Evolutionary conservation across 2,329 filamentous ascomycete genomes (phyloP).

Genomic region (Colletotrichum acutatum): DNA sequence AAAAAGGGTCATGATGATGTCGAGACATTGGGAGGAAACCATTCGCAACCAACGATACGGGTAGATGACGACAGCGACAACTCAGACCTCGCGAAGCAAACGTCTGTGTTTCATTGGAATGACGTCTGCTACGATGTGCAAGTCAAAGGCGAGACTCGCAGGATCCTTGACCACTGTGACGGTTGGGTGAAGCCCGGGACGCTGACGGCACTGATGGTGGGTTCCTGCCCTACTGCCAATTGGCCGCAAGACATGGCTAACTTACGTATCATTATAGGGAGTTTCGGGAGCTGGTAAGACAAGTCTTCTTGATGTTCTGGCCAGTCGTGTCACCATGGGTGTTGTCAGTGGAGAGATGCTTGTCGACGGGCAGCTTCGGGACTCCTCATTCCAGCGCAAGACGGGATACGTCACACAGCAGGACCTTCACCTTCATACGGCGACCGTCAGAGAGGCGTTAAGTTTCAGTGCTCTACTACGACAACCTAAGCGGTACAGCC

Average conservation of each 20-base stretch:
- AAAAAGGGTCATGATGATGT: not conserved
- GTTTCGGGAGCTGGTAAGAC: conserved; percentile 49
- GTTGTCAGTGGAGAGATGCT: conserved; percentile 74
- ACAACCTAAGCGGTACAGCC: conserved; percentile 68
- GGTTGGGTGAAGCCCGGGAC: conserved; percentile 78
- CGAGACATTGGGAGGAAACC: not conserved
- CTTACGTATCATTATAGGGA: not conserved
- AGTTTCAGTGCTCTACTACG: conserved; percentile 75
- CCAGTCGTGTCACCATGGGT: conserved; percentile 75
- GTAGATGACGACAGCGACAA: not conserved
- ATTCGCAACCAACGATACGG: not conserved
- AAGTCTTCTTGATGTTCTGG: conserved; percentile 69
- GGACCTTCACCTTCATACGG: conserved; percentile 52
- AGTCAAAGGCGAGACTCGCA: conserved; percentile 69
- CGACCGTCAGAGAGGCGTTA: conserved; percentile 70
- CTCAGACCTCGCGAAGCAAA: conserved; percentile 53
- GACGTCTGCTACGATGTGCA: conserved; percentile 77
- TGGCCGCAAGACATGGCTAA: not conserved
- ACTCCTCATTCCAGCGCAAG: conserved; percentile 74
- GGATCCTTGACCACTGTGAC: conserved; percentile 73
- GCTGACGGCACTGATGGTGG: conserved; percentile 71
- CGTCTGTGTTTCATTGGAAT: conserved; percentile 75
- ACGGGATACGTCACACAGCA: conserved; percentile 76
- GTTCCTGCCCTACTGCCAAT: conserved; percentile 71
- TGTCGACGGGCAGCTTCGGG: conserved; percentile 71